Evolutionary conservation across 352 stramenopile species (phyloP).

Genomic region (Salisapilia sapeloensis): DNA sequence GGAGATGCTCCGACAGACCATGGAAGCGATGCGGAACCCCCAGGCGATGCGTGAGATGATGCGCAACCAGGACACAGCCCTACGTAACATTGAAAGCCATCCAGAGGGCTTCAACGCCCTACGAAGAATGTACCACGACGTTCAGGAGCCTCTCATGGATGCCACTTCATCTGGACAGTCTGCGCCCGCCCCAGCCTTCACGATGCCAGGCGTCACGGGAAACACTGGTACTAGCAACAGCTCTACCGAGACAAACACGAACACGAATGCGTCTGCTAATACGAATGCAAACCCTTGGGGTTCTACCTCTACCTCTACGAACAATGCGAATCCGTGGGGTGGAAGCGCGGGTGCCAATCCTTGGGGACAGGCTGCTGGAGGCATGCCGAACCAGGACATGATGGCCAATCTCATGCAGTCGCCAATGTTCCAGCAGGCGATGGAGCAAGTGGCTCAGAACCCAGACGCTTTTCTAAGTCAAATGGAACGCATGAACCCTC

Average conservation of each 20-base stretch:
- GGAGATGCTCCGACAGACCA: slow-evolving; percentile 86
- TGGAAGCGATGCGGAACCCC: slow-evolving; percentile 96
- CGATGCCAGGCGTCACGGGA: slow-evolving; percentile 66
- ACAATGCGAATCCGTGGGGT: slow-evolving; percentile 42
- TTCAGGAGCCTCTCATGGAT: slow-evolving; percentile 94
- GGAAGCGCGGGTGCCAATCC: slow-evolving; percentile 5
- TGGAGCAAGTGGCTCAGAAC: slow-evolving; percentile 73
- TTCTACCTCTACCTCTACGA: slow-evolving; percentile 7
- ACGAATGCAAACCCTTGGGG: slow-evolving; percentile 5
- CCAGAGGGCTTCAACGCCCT: slow-evolving; percentile 95
- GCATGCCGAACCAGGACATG: slow-evolving; percentile 39
- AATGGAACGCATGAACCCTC: slow-evolving; percentile 82
- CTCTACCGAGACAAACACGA: slow-evolving; percentile 4
- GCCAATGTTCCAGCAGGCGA: slow-evolving; percentile 66
- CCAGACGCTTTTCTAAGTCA: slow-evolving; percentile 60
- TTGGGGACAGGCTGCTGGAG: slow-evolving; percentile 5
- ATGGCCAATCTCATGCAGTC: slow-evolving; percentile 78
- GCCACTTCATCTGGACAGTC: slow-evolving; percentile 39
- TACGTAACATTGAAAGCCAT: slow-evolving; percentile 95
- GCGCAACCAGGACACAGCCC: slow-evolving; percentile 92
- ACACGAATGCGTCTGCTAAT: slow-evolving; percentile 7
- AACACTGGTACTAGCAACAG: slow-evolving; percentile 3
- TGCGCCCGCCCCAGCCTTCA: slow-evolving; percentile 45
- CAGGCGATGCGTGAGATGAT: slow-evolving; percentile 93
- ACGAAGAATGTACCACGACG: slow-evolving; percentile 86